These are phyloP conservation scores for Umbelopsis sp. DNA, from an alignment of 192 early-diverging fungal genomes.

Conservation along the genomic window DNA sequence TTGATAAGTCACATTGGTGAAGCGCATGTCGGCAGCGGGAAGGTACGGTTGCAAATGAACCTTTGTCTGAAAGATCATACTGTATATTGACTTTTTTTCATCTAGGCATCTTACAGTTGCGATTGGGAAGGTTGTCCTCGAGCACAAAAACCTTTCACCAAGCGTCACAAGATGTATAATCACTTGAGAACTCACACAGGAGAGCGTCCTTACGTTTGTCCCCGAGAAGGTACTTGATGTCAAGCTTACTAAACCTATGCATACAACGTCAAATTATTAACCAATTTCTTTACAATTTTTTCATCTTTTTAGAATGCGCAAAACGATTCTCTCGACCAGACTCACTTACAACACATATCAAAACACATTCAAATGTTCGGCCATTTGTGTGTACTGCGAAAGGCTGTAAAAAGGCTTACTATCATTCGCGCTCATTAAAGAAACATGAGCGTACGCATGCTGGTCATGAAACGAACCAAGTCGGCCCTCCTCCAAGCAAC, in stretches of 20 bases:
- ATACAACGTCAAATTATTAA: too few species aligned
- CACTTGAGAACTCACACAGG: constrained; percentile 79
- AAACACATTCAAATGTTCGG: constrained; percentile 57
- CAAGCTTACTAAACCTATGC: not conserved
- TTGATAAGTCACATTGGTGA: constrained; percentile 56
- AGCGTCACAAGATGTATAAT: constrained; percentile 72
- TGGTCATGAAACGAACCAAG: constrained; percentile 4
- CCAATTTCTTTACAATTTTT: too few species aligned
- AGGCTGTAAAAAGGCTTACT: constrained; percentile 62
- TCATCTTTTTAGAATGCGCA: constrained; percentile 51
- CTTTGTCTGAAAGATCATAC: not conserved
- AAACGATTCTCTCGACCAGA: constrained; percentile 76
- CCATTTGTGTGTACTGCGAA: constrained; percentile 54
- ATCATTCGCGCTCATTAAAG: constrained; percentile 60
- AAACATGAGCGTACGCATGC: constrained; percentile 65
- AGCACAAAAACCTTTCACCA: constrained; percentile 66
- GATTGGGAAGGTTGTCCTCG: constrained; percentile 56
- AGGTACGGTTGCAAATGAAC: constrained; percentile 36
- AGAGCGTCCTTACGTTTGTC: constrained; percentile 73
- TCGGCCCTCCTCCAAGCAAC: not conserved
- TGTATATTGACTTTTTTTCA: not conserved
- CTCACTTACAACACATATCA: constrained; percentile 58
- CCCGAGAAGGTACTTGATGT: constrained; percentile 36
- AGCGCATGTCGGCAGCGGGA: constrained; percentile 58
- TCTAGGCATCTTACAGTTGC: constrained; percentile 52